These are phyloP conservation scores for Pestalotiopsis sp. DNA, from an alignment of 2,329 filamentous ascomycete genomes.

Conservation along the genomic window DNA sequence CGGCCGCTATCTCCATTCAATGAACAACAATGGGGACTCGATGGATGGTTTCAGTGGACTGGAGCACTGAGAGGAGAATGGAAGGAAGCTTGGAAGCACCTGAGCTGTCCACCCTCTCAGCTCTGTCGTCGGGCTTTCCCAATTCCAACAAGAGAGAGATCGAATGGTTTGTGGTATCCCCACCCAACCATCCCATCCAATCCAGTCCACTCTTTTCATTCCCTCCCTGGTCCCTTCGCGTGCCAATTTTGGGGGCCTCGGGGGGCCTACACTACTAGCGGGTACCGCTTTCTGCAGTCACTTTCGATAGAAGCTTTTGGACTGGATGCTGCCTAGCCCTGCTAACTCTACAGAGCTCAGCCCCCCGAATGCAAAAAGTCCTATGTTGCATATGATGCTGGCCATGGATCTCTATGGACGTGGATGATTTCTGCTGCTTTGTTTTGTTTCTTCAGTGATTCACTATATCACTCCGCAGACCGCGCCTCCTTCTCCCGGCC, in stretches of 20 bases:
- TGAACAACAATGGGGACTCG: too few species aligned
- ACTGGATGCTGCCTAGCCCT: background rate
- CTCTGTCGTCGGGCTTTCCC: background rate
- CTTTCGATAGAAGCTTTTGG: background rate
- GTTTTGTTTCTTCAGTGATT: background rate
- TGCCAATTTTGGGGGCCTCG: conserved; percentile 6
- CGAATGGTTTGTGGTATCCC: background rate
- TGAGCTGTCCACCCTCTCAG: background rate
- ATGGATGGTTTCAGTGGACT: background rate
- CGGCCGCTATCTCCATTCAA: background rate
- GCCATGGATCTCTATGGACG: background rate
- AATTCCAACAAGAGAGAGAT: background rate
- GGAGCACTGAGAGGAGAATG: background rate
- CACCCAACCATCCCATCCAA: background rate
- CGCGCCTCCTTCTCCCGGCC: background rate
- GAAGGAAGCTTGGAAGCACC: background rate
- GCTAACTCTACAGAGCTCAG: background rate
- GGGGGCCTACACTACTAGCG: background rate
- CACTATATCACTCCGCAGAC: background rate
- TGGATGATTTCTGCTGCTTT: background rate
- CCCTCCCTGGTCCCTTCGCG: background rate
- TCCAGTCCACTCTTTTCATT: background rate
- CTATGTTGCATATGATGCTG: background rate
- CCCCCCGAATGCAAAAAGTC: background rate
- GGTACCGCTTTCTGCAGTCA: background rate